A percentile compares a stretch with the other conserved stretches of the same genome.
phyloP scores from a whole-genome alignment of 129 eudicot species.

The Heracleum sosnowskyi region DNA sequence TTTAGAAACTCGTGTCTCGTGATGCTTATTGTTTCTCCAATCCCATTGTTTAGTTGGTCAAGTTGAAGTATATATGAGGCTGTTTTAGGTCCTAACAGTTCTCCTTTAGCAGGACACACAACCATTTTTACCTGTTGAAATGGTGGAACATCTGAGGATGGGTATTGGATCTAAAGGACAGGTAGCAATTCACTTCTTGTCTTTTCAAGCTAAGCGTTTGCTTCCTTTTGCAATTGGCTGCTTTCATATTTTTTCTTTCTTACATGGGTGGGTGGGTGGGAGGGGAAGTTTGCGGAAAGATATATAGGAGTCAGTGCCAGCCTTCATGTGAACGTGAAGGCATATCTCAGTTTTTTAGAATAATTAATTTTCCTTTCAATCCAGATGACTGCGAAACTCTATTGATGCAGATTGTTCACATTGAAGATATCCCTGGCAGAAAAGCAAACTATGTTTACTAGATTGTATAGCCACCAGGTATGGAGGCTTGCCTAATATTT shows the following conservation, averaged over 20 bases:
- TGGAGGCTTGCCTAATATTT: background rate
- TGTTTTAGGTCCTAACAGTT: constrained; percentile 5
- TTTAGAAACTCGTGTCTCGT: background rate
- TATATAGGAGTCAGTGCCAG: background rate
- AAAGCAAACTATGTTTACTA: constrained; percentile 46
- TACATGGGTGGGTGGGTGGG: background rate
- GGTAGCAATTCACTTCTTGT: constrained; percentile 23
- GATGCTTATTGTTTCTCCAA: background rate
- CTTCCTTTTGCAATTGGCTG: background rate
- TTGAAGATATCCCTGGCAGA: constrained; percentile 66
- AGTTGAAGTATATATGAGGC: background rate
- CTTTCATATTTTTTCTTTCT: background rate
- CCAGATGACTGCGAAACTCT: constrained; percentile 8
- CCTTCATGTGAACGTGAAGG: background rate
- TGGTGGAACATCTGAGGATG: constrained; percentile 68
- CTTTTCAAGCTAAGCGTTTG: background rate
- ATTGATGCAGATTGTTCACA: constrained; percentile 67
- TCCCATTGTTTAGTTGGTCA: background rate
- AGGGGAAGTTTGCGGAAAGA: background rate
- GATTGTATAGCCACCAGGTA: constrained; percentile 91
- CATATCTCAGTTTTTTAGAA: background rate
- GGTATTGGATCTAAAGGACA: constrained; percentile 76
- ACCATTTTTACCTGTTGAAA: constrained; percentile 51
- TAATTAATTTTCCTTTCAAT: background rate
- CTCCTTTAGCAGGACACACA: constrained; percentile 47